Base-by-base conservation (phyloP, 2,329 filamentous ascomycete genomes). In the Paradendryphiella salina region DNA sequence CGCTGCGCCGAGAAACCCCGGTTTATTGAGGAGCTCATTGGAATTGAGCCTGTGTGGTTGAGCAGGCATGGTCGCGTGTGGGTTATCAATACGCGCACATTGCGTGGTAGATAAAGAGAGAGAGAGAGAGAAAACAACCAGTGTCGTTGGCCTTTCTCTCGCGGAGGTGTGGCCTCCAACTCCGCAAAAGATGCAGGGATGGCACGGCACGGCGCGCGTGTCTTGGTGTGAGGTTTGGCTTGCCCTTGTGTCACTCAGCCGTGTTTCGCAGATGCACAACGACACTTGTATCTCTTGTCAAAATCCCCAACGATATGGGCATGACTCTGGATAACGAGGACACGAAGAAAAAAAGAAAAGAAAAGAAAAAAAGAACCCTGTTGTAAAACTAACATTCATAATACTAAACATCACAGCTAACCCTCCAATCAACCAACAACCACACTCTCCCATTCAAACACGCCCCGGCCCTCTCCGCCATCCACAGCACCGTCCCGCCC, bases 381-480 rank as follows among this genome's bases (percentile, higher is more conserved):
- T 10, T 26, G 5, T 9, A 26, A 26, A 2, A 26, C 8, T 10
- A 10, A 26, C 23, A 26, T 6, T 9, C 23, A 26, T 3, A 2
- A 9, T 26, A 26, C 23, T 23, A 23, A 23, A 23, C n/a, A n/a
- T n/a, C 11, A 18, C n/a, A 21, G 28, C 33, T 20, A 21, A 34
- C 11, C 1, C 85, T 85, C 40, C 85, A 85, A 65, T 89, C 86
- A 0, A 82, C 76, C 6, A 87, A 87, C 71, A 38, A 87, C 72
- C 13, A 85, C 78, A 52, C 80, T 80, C 80, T 80, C 2, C 85
- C 86, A 67, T 88, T 88, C 60, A 82, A 75, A 67, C 86, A 89
- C 3, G 81, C 82, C 0, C 86, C 86, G 2, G 85, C 85, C 54
- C 80, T 75, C 40, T 82, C 84, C 3, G 82, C 82, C 65, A 89